phyloP scores from a whole-genome alignment of 129 eudicot species.

The Calendula officinalis region DNA sequence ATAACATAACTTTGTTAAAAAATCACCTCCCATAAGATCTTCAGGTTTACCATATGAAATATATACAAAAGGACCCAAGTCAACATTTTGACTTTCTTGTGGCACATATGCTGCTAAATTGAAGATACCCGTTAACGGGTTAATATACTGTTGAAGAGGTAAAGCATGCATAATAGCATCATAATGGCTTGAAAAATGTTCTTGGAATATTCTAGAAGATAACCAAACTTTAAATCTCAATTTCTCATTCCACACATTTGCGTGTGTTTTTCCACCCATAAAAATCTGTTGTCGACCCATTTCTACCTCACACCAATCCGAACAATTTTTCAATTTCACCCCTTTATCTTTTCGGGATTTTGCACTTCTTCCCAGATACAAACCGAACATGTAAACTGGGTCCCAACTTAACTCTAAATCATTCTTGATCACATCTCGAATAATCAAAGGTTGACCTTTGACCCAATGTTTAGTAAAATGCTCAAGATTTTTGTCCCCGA shows the following conservation, averaged over 20 bases:
- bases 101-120: slow-evolving; percentile 64
- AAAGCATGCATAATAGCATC: slow-evolving; percentile 48
- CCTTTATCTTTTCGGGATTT: slow-evolving; percentile 36
- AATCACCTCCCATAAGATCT: slow-evolving; percentile 64
- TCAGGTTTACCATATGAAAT: slow-evolving; percentile 83
- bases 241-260: slow-evolving; percentile 51
- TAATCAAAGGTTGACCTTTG: slow-evolving; percentile 78
- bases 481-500: slow-evolving; percentile 46
- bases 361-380: slow-evolving; percentile 57
- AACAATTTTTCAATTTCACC: slow-evolving; percentile 37
- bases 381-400: slow-evolving; percentile 63
- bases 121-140: slow-evolving; percentile 63
- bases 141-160: slow-evolving; percentile 69
- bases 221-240: slow-evolving; percentile 70
- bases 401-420: slow-evolving; percentile 65
- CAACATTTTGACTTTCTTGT: slow-evolving; percentile 46
- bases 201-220: slow-evolving; percentile 62
- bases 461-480: slow-evolving; percentile 92
- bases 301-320: slow-evolving; percentile 92
- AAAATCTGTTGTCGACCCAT: slow-evolving; percentile 56
- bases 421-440: slow-evolving; percentile 53
- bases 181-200: slow-evolving; percentile 65
- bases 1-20: slow-evolving; percentile 59
- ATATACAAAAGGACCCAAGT: slow-evolving; percentile 75
- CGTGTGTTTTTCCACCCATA: slow-evolving; percentile 63